phyloP scores from a whole-genome alignment of 345 rosid genomes.

The Gossypium herbaceum region DNA sequence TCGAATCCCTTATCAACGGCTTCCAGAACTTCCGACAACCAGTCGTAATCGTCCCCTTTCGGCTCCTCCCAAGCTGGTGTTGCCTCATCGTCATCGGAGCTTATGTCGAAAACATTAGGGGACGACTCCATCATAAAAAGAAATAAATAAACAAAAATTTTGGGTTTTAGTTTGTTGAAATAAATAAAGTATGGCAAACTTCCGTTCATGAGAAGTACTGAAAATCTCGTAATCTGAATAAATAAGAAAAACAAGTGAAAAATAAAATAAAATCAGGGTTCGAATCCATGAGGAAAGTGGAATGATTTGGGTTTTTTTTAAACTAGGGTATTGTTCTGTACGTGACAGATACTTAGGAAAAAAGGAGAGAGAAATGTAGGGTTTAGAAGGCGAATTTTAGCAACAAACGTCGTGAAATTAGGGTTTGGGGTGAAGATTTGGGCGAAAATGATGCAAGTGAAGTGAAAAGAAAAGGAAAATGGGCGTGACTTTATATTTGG shows the following conservation, averaged over 20 bases:
- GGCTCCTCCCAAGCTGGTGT: conserved; percentile 20
- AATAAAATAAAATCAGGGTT: not conserved
- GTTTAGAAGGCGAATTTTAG: not conserved
- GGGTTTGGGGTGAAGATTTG: not conserved
- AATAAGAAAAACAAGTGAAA: not conserved
- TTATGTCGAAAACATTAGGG: conserved; percentile 38
- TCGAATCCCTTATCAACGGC: conserved; percentile 21
- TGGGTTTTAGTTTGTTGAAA: not conserved
- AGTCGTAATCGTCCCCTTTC: conserved; percentile 28
- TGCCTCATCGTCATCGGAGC: conserved; percentile 52
- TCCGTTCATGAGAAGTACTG: not conserved
- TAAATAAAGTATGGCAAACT: not conserved
- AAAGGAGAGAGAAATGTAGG: not conserved
- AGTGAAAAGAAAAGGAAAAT: not conserved
- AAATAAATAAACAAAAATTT: not conserved
- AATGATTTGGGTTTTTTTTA: too few relatives aligned
- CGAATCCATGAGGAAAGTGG: conserved; percentile 1
- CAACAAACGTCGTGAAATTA: not conserved
- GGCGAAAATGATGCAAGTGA: not conserved
- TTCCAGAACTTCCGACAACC: conserved; percentile 35
- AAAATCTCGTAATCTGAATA: not conserved
- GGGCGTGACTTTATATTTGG: not conserved
- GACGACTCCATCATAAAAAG: conserved; percentile 20
- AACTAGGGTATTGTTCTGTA: too few relatives aligned
- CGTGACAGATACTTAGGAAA: too few relatives aligned